Evolutionary conservation across 2,329 filamentous ascomycete genomes (phyloP).

Genomic region (Fusarium algeriense): DNA sequence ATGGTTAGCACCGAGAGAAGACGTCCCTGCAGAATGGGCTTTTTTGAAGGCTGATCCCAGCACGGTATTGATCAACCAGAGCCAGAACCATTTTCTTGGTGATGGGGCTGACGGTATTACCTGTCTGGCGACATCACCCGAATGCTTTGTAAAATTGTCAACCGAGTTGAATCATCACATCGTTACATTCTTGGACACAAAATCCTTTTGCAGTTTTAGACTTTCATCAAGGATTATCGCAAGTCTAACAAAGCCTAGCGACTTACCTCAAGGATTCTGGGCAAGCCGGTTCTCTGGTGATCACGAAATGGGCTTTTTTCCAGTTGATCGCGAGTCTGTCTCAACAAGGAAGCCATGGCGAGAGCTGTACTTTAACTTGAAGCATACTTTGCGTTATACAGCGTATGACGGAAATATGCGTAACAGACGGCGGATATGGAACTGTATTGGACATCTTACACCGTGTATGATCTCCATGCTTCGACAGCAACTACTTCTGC

Average conservation of each 20-base stretch:
- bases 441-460: neutral
- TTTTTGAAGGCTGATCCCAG: neutral
- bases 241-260: neutral
- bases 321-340: accelerated
- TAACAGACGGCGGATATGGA: conserved; percentile 5
- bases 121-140: neutral
- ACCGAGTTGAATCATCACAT: neutral
- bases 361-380: neutral
- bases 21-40: neutral
- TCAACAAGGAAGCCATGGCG: neutral
- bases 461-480: neutral
- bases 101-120: too few relatives aligned
- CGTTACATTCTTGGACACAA: neutral
- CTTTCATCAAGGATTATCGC: conserved; percentile 12
- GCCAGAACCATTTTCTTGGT: neutral
- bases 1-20: neutral
- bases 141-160: conserved; percentile 4
- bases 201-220: conserved; percentile 9
- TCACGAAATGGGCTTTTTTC: conserved; percentile 18
- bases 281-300: conserved; percentile 12
- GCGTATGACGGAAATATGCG: neutral
- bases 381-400: neutral
- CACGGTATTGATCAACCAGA: neutral
- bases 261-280: conserved; percentile 22
- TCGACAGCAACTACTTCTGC: neutral